Evolutionary conservation across 495 filamentous ascomycete species (phyloP).

Genomic region (Corynascus novoguineensis): DNA sequence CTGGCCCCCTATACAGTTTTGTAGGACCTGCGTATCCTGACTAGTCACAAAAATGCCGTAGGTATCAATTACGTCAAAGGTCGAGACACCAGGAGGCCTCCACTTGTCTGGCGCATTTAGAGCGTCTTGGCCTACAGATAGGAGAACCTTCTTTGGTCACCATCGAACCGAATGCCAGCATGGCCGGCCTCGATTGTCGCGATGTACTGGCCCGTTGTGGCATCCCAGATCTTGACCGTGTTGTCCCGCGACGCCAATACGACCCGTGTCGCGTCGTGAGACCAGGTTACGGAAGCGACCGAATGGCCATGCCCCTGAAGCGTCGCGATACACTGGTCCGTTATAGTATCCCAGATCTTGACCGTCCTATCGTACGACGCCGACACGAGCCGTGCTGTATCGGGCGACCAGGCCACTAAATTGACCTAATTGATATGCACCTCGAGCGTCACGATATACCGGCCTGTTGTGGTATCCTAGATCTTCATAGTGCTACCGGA

Average conservation of each 20-base stretch:
- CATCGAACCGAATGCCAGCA: conserved; percentile 12
- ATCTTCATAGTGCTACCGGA: not conserved
- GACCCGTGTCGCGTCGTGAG: not conserved
- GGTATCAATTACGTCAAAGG: conserved; percentile 12
- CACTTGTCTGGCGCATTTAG: conserved; percentile 7
- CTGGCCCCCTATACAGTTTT: not conserved
- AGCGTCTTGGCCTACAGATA: conserved; percentile 8
- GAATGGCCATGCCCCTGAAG: not conserved
- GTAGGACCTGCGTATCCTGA: not conserved
- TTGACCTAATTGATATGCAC: not conserved
- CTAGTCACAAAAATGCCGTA: conserved; percentile 14
- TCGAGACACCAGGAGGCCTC: conserved; percentile 8
- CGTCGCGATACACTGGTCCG: not conserved
- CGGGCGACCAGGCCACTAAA: conserved; percentile 1
- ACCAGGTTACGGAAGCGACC: not conserved
- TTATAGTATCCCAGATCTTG: not conserved
- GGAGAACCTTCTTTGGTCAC: conserved; percentile 6
- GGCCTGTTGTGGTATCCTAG: not conserved
- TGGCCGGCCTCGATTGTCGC: conserved; percentile 3
- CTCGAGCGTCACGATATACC: not conserved
- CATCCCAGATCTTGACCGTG: conserved; percentile 9
- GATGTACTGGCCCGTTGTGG: conserved; percentile 2
- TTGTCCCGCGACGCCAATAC: not conserved
- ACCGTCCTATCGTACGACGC: no score
- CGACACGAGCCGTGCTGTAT: no score